phyloP scores from a whole-genome alignment of 2,329 filamentous ascomycete species.

The Penicillium sp. region DNA sequence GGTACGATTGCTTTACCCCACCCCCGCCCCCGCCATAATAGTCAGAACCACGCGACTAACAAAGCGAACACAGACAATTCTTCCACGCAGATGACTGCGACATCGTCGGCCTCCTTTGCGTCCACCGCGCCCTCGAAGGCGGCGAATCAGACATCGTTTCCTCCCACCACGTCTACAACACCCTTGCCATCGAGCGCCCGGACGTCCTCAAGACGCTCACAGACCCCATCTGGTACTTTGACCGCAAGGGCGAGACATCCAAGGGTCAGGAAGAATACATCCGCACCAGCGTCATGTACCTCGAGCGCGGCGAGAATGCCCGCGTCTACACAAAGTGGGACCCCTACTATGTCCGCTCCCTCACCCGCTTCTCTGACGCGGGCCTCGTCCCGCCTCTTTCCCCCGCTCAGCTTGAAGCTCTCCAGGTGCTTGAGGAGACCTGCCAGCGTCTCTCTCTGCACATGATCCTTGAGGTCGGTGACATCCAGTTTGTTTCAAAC shows the following conservation, averaged over 20 bases:
- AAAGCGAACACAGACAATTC: slow-evolving; percentile 64
- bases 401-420: slow-evolving; percentile 30
- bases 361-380: slow-evolving; percentile 73
- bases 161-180: slow-evolving; percentile 82
- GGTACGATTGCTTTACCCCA: slow-evolving; percentile 40
- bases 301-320: slow-evolving; percentile 66
- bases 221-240: slow-evolving; percentile 86
- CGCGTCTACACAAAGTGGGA: slow-evolving; percentile 86
- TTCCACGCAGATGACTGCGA: slow-evolving; percentile 86
- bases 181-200: slow-evolving; percentile 72
- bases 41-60: not conserved
- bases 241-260: slow-evolving; percentile 83
- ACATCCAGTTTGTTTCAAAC: slow-evolving; percentile 36
- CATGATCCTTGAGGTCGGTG: slow-evolving; percentile 33
- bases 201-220: slow-evolving; percentile 78
- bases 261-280: slow-evolving; percentile 79
- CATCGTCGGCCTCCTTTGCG: slow-evolving; percentile 81
- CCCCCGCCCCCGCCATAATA: not conserved
- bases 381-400: slow-evolving; percentile 56
- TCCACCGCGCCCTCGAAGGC: slow-evolving; percentile 77
- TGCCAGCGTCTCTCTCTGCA: slow-evolving; percentile 32
- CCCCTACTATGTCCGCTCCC: slow-evolving; percentile 81
- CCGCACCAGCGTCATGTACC: slow-evolving; percentile 74
- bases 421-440: slow-evolving; percentile 31
- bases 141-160: slow-evolving; percentile 84